phyloP scores from a whole-genome alignment of 1,284 basidiomycete species.

The Moesziomyces antarcticus region DNA sequence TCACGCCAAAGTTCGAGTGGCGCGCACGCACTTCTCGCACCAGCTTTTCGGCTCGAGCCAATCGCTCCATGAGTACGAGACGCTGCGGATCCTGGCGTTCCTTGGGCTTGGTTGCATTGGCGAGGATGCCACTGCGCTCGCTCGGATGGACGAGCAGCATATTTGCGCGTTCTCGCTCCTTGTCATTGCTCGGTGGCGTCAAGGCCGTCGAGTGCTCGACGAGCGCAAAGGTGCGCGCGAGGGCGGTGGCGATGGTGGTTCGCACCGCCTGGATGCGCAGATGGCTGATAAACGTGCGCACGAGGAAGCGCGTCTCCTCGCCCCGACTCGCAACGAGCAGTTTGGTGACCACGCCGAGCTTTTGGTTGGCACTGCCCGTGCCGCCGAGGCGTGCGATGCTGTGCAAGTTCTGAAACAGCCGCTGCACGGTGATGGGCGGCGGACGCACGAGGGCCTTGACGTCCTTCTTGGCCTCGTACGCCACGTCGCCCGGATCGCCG shows the following conservation, averaged over 20 bases:
- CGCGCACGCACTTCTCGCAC: constrained; percentile 80
- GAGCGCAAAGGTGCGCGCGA: constrained; percentile 83
- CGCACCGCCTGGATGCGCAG: constrained; percentile 84
- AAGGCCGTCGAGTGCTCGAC: constrained; percentile 24
- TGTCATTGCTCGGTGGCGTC: constrained; percentile 9
- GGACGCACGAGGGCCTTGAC: constrained; percentile 62
- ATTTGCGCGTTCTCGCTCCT: constrained; percentile 26
- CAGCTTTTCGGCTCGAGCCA: constrained; percentile 68
- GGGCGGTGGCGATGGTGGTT: constrained; percentile 81
- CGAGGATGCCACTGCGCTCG: constrained; percentile 56
- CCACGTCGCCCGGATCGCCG: constrained; percentile 66
- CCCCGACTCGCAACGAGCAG: constrained; percentile 84
- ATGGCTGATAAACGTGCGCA: constrained; percentile 82
- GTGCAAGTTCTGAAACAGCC: constrained; percentile 63
- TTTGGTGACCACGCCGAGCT: constrained; percentile 82
- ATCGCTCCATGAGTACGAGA: constrained; percentile 53
- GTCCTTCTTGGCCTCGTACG: constrained; percentile 62
- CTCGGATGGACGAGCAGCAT: constrained; percentile 30
- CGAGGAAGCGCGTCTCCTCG: constrained; percentile 86
- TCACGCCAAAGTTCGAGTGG: constrained; percentile 87
- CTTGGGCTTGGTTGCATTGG: constrained; percentile 64
- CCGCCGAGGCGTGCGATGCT: constrained; percentile 75
- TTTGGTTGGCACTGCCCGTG: constrained; percentile 78
- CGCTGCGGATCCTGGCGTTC: constrained; percentile 63
- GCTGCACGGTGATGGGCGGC: constrained; percentile 58